A percentile compares a stretch with the other conserved stretches of the same genome.
These are phyloP conservation scores for Zizania latifolia DNA, from an alignment of 176 grass and related monocot genomes.

Conservation along the genomic window DNA sequence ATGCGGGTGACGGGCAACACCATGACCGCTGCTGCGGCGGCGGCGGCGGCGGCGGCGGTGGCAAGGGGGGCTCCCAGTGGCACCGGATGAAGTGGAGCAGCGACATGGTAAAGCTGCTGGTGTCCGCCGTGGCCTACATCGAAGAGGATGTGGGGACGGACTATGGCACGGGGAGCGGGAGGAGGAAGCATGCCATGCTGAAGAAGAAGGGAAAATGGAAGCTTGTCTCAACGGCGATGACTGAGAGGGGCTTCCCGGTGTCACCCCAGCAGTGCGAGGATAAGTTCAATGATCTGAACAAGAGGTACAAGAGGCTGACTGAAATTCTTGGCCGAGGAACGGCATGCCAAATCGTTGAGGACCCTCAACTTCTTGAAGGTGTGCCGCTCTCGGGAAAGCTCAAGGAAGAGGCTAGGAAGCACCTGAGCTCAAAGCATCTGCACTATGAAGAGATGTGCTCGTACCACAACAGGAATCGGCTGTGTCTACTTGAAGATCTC, in stretches of 20 bases:
- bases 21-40: no score
- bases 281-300: slow-evolving; percentile 87
- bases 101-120: slow-evolving; percentile 63
- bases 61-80: slow-evolving; percentile 31
- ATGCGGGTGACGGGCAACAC: slow-evolving; percentile 23
- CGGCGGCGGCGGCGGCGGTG: not conserved
- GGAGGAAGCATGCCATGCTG: slow-evolving; percentile 48
- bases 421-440: slow-evolving; percentile 64
- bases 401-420: slow-evolving; percentile 63
- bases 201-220: slow-evolving; percentile 75
- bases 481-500: slow-evolving; percentile 52
- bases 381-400: slow-evolving; percentile 42
- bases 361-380: slow-evolving; percentile 45
- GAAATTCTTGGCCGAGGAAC: slow-evolving; percentile 68
- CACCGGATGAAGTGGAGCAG: slow-evolving; percentile 71
- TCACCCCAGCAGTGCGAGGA: slow-evolving; percentile 82
- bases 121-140: slow-evolving; percentile 63
- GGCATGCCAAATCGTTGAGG: slow-evolving; percentile 59
- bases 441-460: slow-evolving; percentile 89
- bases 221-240: slow-evolving; percentile 49
- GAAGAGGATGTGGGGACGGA: slow-evolving; percentile 38
- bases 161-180: not conserved
- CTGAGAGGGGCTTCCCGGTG: slow-evolving; percentile 35
- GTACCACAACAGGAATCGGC: slow-evolving; percentile 60
- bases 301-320: slow-evolving; percentile 71